Evolutionary conservation across 2,329 filamentous ascomycete species (phyloP).

Genomic region (Raffaelea albimanens): DNA sequence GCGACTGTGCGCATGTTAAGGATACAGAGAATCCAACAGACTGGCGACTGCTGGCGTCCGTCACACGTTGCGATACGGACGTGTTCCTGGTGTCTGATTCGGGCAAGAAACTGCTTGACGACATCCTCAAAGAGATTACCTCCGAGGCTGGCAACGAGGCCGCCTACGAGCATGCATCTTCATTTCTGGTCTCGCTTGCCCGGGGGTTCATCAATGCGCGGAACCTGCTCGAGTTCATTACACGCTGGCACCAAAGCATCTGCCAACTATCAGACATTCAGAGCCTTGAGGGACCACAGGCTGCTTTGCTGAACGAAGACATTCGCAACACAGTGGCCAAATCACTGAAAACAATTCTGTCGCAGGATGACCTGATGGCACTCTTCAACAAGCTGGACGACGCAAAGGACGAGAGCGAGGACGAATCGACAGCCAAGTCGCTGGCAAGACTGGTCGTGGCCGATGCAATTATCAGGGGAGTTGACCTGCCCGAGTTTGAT

Average conservation of each 20-base stretch:
- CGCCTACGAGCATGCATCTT: slow-evolving; percentile 13
- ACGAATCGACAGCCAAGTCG: no score
- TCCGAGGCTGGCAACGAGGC: slow-evolving; percentile 10
- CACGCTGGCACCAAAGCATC: slow-evolving; percentile 29
- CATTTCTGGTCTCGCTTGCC: slow-evolving; percentile 31
- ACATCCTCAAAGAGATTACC: slow-evolving; percentile 25
- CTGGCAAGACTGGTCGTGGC: slow-evolving; percentile 31
- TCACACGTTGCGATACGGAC: slow-evolving; percentile 37
- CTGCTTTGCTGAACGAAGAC: slow-evolving; percentile 18
- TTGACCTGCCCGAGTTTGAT: slow-evolving; percentile 30
- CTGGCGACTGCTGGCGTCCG: slow-evolving; percentile 31
- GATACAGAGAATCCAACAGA: slow-evolving; percentile 18
- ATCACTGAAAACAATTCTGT: slow-evolving; percentile 33
- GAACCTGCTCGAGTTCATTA: slow-evolving; percentile 35
- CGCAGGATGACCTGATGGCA: slow-evolving; percentile 31
- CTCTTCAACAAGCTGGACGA: slow-evolving; percentile 32
- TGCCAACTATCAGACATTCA: slow-evolving; percentile 12
- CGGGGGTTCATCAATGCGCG: slow-evolving; percentile 34
- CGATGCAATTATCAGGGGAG: slow-evolving; percentile 30
- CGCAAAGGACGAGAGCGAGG: no score
- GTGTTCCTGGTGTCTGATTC: slow-evolving; percentile 31
- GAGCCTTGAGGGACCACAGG: slow-evolving; percentile 3
- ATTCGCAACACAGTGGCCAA: slow-evolving; percentile 16
- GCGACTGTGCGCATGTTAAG: slow-evolving; percentile 23
- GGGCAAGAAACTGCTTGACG: slow-evolving; percentile 27